phyloP scores from a whole-genome alignment of 164 flowering plant genomes.

The Hamamelis virginiana region DNA sequence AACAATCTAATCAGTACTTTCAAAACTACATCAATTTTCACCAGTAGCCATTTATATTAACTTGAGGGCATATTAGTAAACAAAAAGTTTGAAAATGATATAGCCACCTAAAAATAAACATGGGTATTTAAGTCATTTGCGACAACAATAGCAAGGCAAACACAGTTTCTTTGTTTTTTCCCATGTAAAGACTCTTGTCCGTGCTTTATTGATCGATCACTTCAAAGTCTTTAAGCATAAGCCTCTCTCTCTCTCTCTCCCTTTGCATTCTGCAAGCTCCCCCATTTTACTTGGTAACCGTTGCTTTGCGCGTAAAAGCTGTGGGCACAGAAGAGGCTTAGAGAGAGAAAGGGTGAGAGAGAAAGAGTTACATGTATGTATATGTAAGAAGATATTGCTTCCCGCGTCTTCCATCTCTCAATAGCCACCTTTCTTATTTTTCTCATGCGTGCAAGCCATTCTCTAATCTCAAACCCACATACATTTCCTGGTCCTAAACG shows the following conservation, averaged over 20 bases:
- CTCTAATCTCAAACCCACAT: slow-evolving; percentile 12
- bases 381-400: slow-evolving; percentile 33
- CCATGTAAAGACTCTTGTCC: background rate
- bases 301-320: slow-evolving; percentile 27
- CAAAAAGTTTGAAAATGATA: too few relatives aligned
- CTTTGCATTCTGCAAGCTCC: too few relatives aligned
- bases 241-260: background rate
- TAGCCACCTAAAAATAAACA: too few relatives aligned
- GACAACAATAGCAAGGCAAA: background rate
- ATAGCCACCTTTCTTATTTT: slow-evolving; percentile 10
- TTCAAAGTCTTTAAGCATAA: slow-evolving; percentile 8
- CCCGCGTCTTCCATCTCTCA: slow-evolving; percentile 37
- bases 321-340: slow-evolving; percentile 6
- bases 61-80: too few relatives aligned
- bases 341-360: background rate
- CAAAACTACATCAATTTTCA: too few relatives aligned
- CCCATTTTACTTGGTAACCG: background rate
- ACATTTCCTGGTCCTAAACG: slow-evolving; percentile 30
- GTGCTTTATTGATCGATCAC: background rate
- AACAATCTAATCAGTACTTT: too few relatives aligned
- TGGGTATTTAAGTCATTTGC: background rate
- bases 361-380: background rate
- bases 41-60: too few relatives aligned
- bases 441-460: slow-evolving; percentile 65
- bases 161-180: background rate